phyloP scores from a whole-genome alignment of 164 flowering plant genomes.

The Tetrastigma voinierianum region DNA sequence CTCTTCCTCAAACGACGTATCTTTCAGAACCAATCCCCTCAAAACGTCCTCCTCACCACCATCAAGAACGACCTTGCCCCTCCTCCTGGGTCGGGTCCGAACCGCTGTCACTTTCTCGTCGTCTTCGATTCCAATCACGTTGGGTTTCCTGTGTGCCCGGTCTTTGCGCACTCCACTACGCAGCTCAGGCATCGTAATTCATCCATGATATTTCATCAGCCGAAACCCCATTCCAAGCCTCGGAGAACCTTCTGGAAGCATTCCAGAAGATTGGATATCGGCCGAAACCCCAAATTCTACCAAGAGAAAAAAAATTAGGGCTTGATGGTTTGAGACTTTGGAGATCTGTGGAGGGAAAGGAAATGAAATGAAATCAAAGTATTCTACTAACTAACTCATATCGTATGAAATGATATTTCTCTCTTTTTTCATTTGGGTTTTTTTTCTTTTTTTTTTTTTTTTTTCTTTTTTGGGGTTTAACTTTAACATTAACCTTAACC shows the following conservation, averaged over 20 bases:
- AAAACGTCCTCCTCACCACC: constrained; percentile 17
- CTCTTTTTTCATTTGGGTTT: neutral
- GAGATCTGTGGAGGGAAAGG: constrained; percentile 32
- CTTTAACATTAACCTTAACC: no score
- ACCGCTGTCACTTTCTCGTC: constrained; percentile 3
- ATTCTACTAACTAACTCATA: constrained; percentile 1
- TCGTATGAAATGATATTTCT: neutral
- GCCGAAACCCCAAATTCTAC: neutral
- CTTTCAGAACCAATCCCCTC: constrained; percentile 5
- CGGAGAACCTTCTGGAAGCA: constrained; percentile 10
- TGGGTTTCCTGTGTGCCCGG: constrained; percentile 26
- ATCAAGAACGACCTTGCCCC: constrained; percentile 17
- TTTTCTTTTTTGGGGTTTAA: neutral
- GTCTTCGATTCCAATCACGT: constrained; percentile 14
- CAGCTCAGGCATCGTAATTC: constrained; percentile 61
- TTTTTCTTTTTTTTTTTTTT: neutral
- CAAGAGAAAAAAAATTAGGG: constrained; percentile 16
- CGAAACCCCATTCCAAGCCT: neutral
- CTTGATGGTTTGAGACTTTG: constrained; percentile 9
- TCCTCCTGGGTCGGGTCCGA: constrained; percentile 19
- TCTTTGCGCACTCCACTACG: constrained; percentile 58
- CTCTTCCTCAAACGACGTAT: constrained; percentile 16
- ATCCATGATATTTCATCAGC: constrained; percentile 41
- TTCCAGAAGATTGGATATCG: constrained; percentile 13
- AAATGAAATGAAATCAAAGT: constrained; percentile 9